Conservation (phyloP, 805 yeast genomes). For the Isabelozyma heimii region DNA sequence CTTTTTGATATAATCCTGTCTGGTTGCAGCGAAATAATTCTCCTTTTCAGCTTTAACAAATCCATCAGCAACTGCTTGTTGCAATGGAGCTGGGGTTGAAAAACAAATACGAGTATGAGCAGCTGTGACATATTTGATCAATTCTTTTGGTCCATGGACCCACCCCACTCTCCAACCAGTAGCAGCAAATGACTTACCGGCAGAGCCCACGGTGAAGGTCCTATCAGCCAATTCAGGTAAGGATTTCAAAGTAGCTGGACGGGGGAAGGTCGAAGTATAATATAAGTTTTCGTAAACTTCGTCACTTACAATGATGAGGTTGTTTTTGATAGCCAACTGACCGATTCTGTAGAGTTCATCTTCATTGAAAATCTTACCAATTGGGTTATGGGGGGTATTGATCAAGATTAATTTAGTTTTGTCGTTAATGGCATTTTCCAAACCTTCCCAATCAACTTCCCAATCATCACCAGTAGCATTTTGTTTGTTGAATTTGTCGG, state of each 20-base stretch:
- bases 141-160: slow-evolving; percentile 83
- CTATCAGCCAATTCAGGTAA: slow-evolving; percentile 72
- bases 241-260: slow-evolving; percentile 72
- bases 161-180: slow-evolving; percentile 99
- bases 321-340: slow-evolving; percentile 77
- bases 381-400: slow-evolving; percentile 95
- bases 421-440: slow-evolving; percentile 65
- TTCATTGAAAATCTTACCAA: slow-evolving; percentile 82
- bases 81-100: slow-evolving; percentile 85
- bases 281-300: slow-evolving; percentile 93
- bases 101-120: slow-evolving; percentile 97
- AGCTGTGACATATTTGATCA: slow-evolving; percentile 74
- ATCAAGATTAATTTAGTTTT: slow-evolving; percentile 84
- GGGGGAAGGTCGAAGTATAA: slow-evolving; percentile 65
- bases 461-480: slow-evolving; percentile 82
- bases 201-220: slow-evolving; percentile 91
- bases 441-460: slow-evolving; percentile 76
- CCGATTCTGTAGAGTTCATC: slow-evolving; percentile 78
- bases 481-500: slow-evolving; percentile 59
- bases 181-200: slow-evolving; percentile 97
- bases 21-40: slow-evolving; percentile 68
- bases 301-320: slow-evolving; percentile 80
- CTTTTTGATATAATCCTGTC: slow-evolving; percentile 66
- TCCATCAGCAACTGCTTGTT: slow-evolving; percentile 86
- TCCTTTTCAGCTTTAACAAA: slow-evolving; percentile 56